Percentiles rank a stretch among this genome's conserved stretches.
phyloP scores from a whole-genome alignment of 2,329 filamentous ascomycete species.

The Thelonectria blattea region DNA sequence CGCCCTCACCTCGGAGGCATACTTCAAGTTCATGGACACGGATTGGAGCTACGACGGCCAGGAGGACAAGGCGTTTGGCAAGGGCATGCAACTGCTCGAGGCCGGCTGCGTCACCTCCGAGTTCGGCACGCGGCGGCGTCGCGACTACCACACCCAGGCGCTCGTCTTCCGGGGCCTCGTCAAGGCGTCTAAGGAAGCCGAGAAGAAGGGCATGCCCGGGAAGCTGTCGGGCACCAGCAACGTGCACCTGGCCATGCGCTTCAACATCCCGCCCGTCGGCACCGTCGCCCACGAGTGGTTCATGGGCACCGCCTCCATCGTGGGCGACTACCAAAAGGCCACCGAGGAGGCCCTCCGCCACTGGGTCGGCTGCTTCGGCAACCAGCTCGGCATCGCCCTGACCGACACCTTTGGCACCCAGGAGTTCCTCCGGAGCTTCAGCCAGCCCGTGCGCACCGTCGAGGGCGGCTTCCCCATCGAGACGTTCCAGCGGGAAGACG shows the following conservation, averaged over 20 bases:
- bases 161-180: constrained; percentile 88
- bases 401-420: constrained; percentile 97
- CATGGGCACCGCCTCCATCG: constrained; percentile 96
- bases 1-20: constrained; percentile 91
- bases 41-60: constrained; percentile 92
- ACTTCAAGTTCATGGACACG: constrained; percentile 94
- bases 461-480: constrained; percentile 50
- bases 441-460: constrained; percentile 61
- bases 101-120: constrained; percentile 90
- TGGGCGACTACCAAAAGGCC: constrained; percentile 81
- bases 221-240: constrained; percentile 91
- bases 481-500: constrained; percentile 48
- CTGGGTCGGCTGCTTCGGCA: constrained; percentile 91
- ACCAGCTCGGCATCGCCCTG: constrained; percentile 82
- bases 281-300: constrained; percentile 98
- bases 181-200: constrained; percentile 74
- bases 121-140: constrained; percentile 86
- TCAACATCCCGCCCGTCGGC: constrained; percentile 82
- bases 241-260: constrained; percentile 95
- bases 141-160: constrained; percentile 95
- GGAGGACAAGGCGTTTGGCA: constrained; percentile 81
- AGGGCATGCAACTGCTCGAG: constrained; percentile 78
- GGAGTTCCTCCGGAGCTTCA: constrained; percentile 85
- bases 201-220: constrained; percentile 69
- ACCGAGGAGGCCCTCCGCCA: constrained; percentile 85